Conservation (phyloP, 1,284 basidiomycete genomes). For the Marasmius tenuissimus region DNA sequence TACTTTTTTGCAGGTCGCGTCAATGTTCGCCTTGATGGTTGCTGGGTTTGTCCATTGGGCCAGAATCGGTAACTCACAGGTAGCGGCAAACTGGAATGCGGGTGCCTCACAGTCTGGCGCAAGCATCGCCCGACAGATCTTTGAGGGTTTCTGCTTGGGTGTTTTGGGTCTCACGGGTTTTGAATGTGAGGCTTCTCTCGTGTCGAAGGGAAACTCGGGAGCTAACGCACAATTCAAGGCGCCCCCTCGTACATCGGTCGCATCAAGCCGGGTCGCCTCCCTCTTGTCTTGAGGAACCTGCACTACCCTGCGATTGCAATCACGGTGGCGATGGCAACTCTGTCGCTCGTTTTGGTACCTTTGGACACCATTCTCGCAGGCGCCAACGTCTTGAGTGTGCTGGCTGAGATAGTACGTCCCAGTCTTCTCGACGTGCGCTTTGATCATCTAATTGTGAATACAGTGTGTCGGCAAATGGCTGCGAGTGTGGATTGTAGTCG, state of each 20-base stretch:
- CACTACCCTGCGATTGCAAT: conserved; percentile 57
- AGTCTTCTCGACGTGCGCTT: conserved; percentile 7
- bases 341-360: conserved; percentile 60
- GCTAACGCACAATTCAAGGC: conserved; percentile 33
- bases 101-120: conserved; percentile 29
- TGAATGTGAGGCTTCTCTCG: conserved; percentile 45
- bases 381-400: conserved; percentile 58
- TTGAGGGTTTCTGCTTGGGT: conserved; percentile 64
- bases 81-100: conserved; percentile 55
- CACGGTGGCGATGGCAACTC: conserved; percentile 53
- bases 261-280: conserved; percentile 54
- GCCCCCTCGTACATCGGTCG: conserved; percentile 63
- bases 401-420: conserved; percentile 49
- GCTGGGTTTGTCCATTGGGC: conserved; percentile 52
- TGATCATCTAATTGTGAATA: neutral
- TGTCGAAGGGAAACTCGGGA: conserved; percentile 2
- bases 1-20: conserved; percentile 38
- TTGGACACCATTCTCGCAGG: conserved; percentile 44
- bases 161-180: conserved; percentile 72
- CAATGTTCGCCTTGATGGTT: conserved; percentile 55
- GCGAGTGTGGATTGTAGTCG: conserved; percentile 57
- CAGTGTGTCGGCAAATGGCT: conserved; percentile 60
- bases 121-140: conserved; percentile 46
- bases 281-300: conserved; percentile 62
- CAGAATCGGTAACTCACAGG: conserved; percentile 42